Evolutionary conservation across 768 basidiomycete species (phyloP).

Genomic region (Naganishia vaughanmartiniae): DNA sequence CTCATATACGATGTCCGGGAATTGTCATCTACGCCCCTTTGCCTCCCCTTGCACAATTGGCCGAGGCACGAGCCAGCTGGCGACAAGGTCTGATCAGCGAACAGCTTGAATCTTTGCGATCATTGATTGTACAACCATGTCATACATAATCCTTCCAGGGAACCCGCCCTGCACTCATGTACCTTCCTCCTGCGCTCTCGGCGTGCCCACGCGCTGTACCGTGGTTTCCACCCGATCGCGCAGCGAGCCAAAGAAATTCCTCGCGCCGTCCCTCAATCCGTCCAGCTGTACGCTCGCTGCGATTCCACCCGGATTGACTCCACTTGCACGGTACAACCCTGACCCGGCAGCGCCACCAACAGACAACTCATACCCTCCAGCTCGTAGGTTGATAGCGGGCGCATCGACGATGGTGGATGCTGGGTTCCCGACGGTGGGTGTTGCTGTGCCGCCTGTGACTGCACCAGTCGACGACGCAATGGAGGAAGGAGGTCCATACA

Average conservation of each 20-base stretch:
- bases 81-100: too few species aligned
- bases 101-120: too few species aligned
- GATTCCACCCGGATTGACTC: conserved; percentile 42
- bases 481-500: conserved; percentile 43
- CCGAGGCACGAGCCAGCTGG: too few species aligned
- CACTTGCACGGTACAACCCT: conserved; percentile 79
- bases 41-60: not conserved
- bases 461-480: conserved; percentile 57
- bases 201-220: conserved; percentile 47
- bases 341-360: conserved; percentile 82
- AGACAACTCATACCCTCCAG: conserved; percentile 87
- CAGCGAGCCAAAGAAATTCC: conserved; percentile 81
- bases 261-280: conserved; percentile 82
- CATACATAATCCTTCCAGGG: not conserved
- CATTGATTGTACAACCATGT: too few species aligned
- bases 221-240: conserved; percentile 67
- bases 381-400: conserved; percentile 69
- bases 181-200: conserved; percentile 19
- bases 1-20: not conserved
- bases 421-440: conserved; percentile 56
- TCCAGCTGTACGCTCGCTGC: conserved; percentile 56
- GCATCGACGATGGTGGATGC: not conserved
- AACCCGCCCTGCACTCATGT: not conserved
- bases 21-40: not conserved
- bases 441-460: conserved; percentile 57